Percentiles rank a stretch among this genome's conserved stretches.
phyloP scores from a whole-genome alignment of 1,139 yeast genomes.

The Arxiozyma bovina region DNA sequence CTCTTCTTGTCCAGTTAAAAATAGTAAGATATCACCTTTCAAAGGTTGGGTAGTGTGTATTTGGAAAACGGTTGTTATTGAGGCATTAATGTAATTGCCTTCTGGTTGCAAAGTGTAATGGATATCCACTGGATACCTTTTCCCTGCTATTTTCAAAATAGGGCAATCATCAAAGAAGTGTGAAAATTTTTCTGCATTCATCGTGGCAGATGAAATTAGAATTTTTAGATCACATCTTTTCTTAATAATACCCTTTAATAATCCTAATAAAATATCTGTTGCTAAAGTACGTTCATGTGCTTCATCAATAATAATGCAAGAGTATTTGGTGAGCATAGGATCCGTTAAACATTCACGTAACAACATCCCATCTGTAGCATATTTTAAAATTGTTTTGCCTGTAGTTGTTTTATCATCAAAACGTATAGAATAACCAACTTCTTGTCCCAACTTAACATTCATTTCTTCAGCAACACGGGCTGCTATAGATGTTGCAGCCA shows the following conservation, averaged over 20 bases:
- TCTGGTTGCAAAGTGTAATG: slow-evolving; percentile 83
- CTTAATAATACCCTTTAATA: slow-evolving; percentile 58
- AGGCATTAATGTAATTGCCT: slow-evolving; percentile 82
- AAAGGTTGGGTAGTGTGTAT: slow-evolving; percentile 63
- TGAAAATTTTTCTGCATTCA: slow-evolving; percentile 80
- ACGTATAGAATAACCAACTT: slow-evolving; percentile 60
- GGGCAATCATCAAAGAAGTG: slow-evolving; percentile 76
- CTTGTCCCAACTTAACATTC: slow-evolving; percentile 49
- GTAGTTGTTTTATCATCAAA: slow-evolving; percentile 52
- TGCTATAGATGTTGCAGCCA: slow-evolving; percentile 65
- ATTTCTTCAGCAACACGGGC: slow-evolving; percentile 59
- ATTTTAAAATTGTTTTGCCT: slow-evolving; percentile 51
- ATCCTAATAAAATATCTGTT: slow-evolving; percentile 83
- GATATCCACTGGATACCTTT: slow-evolving; percentile 81
- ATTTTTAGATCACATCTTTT: slow-evolving; percentile 62
- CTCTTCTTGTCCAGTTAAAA: slow-evolving; percentile 91
- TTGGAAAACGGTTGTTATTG: slow-evolving; percentile 72
- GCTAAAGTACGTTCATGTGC: slow-evolving; percentile 92
- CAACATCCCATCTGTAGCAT: slow-evolving; percentile 89
- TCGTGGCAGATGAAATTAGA: slow-evolving; percentile 86
- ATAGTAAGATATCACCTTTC: slow-evolving; percentile 83
- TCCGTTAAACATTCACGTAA: slow-evolving; percentile 75
- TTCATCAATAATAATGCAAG: slow-evolving; percentile 89
- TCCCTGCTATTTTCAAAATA: slow-evolving; percentile 79
- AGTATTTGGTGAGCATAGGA: slow-evolving; percentile 57